Base-by-base conservation (phyloP, 148 eudicot genomes). In the Diospyros kaki region DNA sequence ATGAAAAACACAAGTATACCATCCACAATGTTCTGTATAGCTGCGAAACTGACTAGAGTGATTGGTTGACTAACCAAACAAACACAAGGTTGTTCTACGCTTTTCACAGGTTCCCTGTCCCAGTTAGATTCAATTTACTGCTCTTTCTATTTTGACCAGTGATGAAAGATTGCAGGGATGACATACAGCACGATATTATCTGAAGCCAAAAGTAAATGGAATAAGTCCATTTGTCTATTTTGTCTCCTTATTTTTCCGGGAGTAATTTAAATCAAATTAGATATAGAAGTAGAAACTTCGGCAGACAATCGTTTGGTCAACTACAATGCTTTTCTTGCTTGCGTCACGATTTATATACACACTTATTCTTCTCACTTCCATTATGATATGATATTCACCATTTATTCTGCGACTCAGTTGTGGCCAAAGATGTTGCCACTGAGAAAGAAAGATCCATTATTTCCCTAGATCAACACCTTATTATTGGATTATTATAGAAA, bases 341-440 rank as follows among this genome's bases (percentile, higher is more conserved):
- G 45, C 39, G 10, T 56, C 40, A 54, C 44, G 50, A 48, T n/a
- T 42, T 17, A 7, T 9, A 14, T 56, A 41, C n/a, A 41, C 56
- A 18, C 8, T 56, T 42, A 2, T 51, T 63, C 61, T 68, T 69
- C 59, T 67, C 44, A 46, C 73, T 76, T 66, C 61, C 69, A 66
- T 44, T 68, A 42, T 58, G 64, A 41, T 66, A 45, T 59, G 53
- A 42, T 44, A 17, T 6, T 43, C 17, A 72, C 51, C 11, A 68
- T 51, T 13, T 59, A 39, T 68, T 48, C n/a, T 48, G 60, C 4
- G 74, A 69, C 60, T 69, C 42, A 48, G 60, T 60, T 60, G 68
- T 69, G 58, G 58, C 60, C 68, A 76, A 51, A 60, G 67, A 60
- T 53, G 58, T 68, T 69, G 15, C 73, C 79, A 60, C 68, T 76